phyloP scores from a whole-genome alignment of 108 stramenopile species.

The Parietichytrium sp. region DNA sequence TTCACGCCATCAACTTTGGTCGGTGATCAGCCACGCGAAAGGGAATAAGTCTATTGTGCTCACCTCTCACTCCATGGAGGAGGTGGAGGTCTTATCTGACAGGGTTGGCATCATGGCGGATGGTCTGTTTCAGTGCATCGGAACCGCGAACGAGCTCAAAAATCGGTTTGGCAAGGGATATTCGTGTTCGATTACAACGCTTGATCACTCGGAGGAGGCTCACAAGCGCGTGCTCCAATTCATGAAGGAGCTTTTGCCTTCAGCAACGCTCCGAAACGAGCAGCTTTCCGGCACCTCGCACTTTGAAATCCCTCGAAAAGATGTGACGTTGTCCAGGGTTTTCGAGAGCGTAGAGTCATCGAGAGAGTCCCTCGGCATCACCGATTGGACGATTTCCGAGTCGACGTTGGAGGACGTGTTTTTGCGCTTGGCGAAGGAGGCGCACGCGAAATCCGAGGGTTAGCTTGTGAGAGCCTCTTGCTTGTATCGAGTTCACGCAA shows the following conservation, averaged over 20 bases:
- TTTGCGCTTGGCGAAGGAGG: conserved; percentile 45
- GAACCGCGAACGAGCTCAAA: conserved; percentile 77
- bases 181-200: conserved; percentile 61
- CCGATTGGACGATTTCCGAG: conserved; percentile 84
- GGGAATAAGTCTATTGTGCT: conserved; percentile 75
- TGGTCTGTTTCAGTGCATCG: conserved; percentile 80
- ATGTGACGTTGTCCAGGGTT: conserved; percentile 69
- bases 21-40: conserved; percentile 45
- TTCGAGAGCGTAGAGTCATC: conserved; percentile 74
- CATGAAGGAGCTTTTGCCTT: conserved; percentile 52
- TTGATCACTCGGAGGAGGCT: not conserved
- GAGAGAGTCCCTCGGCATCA: conserved; percentile 56
- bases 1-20: conserved; percentile 65
- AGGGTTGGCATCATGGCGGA: conserved; percentile 91
- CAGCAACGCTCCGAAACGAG: conserved; percentile 73
- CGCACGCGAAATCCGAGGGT: no score
- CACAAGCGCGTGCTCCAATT: not conserved
- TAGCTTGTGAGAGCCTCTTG: no score
- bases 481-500: no score
- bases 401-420: conserved; percentile 95
- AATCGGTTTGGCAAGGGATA: conserved; percentile 62
- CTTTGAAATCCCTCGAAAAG: conserved; percentile 77
- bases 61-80: conserved; percentile 97
- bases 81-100: conserved; percentile 92
- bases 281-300: conserved; percentile 88